A percentile compares a stretch with the other conserved stretches of the same genome.
These are phyloP conservation scores for Pulveroboletus frians DNA, from an alignment of 768 basidiomycete genomes.

Conservation along the genomic window DNA sequence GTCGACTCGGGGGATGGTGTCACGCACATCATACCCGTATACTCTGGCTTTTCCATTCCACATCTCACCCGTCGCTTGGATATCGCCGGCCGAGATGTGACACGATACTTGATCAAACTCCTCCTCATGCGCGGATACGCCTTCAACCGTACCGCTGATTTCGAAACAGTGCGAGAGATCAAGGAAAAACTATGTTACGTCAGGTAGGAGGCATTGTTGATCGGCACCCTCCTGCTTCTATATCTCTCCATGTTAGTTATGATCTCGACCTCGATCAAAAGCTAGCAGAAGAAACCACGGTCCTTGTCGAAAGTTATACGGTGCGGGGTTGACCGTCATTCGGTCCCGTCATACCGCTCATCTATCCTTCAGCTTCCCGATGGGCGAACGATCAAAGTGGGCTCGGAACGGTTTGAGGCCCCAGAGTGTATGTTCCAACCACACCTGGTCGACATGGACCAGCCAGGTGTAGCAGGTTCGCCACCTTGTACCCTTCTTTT, in stretches of 20 bases:
- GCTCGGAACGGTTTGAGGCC: slow-evolving; percentile 96
- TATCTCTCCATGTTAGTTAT: slow-evolving; percentile 49
- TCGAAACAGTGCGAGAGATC: slow-evolving; percentile 97
- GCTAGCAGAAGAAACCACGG: slow-evolving; percentile 93
- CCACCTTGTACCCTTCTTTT: neutral
- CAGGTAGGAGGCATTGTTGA: slow-evolving; percentile 48
- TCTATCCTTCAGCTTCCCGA: slow-evolving; percentile 68
- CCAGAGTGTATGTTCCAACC: slow-evolving; percentile 99
- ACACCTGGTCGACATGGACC: slow-evolving; percentile 93
- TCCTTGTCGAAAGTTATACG: slow-evolving; percentile 93
- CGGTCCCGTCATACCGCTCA: slow-evolving; percentile 1
- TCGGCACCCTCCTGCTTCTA: neutral
- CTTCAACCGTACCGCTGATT: slow-evolving; percentile 98
- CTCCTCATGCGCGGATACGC: slow-evolving; percentile 99
- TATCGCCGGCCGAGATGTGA: slow-evolving; percentile 97
- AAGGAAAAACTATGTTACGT: slow-evolving; percentile 99
- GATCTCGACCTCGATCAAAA: slow-evolving; percentile 94
- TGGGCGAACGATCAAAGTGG: slow-evolving; percentile 94
- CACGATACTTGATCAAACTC: slow-evolving; percentile 98
- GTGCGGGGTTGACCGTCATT: slow-evolving; percentile 40
- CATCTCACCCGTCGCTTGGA: slow-evolving; percentile 93
- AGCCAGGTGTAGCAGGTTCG: slow-evolving; percentile 90
- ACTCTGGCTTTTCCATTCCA: slow-evolving; percentile 93
- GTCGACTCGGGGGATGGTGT: slow-evolving; percentile 99
- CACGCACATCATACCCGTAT: slow-evolving; percentile 98